Conservation (phyloP, 345 rosid species). For the Rhizophora mangle region DNA sequence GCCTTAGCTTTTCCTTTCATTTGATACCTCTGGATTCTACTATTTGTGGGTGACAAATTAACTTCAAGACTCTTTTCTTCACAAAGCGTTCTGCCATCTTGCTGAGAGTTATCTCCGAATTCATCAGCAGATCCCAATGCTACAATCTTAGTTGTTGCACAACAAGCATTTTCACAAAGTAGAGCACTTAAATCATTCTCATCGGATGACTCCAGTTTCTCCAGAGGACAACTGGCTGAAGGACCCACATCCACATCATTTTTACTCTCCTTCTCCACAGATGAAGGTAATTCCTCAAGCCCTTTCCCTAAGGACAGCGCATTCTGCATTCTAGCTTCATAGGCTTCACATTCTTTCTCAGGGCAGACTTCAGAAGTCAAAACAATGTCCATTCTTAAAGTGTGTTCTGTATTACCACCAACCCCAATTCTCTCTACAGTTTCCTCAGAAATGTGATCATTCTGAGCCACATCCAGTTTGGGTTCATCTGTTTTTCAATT, state of each 20-base stretch:
- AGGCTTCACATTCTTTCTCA: constrained; percentile 25
- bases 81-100: constrained; percentile 28
- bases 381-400: constrained; percentile 23
- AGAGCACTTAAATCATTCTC: constrained; percentile 47
- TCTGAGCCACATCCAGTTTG: constrained; percentile 22
- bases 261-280: constrained; percentile 27
- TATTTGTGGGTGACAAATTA: constrained; percentile 31
- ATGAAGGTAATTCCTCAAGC: constrained; percentile 22
- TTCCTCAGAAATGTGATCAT: constrained; percentile 19
- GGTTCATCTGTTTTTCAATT: constrained; percentile 29
- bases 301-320: no score
- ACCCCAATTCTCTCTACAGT: constrained; percentile 16
- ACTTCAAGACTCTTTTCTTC: constrained; percentile 17
- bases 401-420: constrained; percentile 24
- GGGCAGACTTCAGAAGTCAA: constrained; percentile 21
- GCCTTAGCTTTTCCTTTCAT: constrained; percentile 61
- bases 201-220: constrained; percentile 54
- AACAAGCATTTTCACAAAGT: constrained; percentile 23
- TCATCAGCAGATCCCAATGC: constrained; percentile 24
- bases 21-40: constrained; percentile 31
- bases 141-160: constrained; percentile 24
- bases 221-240: constrained; percentile 21
- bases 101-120: constrained; percentile 28
- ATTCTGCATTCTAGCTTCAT: constrained; percentile 13
- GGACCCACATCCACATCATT: constrained; percentile 12